Base-by-base conservation (phyloP, 768 basidiomycete genomes). In the Kwoniella shandongensis region DNA sequence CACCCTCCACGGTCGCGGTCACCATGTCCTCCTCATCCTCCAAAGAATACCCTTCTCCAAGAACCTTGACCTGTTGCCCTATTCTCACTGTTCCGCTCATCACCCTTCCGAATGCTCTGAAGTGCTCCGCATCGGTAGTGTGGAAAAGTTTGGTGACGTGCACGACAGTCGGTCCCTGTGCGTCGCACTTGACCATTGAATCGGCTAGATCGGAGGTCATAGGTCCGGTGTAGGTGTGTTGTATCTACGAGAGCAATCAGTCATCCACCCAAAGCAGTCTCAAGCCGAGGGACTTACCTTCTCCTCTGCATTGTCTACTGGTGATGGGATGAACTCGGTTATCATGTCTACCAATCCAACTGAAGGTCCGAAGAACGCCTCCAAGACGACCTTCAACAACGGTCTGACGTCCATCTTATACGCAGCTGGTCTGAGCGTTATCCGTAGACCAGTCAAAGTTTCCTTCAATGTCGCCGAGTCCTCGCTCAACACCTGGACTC, bases 21-120 rank as follows among this genome's bases (percentile, higher is more conserved):
- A 88, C 83, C 91, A 97, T 94, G 71, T 99, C 96, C 78, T 99
- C 96, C 79, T 98, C 94, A 64, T 99, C 96, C 69, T 97, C 94
- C n/a, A 90, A 89, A 13, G 92, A 94, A 76, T 93, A 99, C 0
- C 91, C 91, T 75, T 98, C 96, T 54, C 96, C 96, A 6, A 99
- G 81, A n/a, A 98, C 93, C 79, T 96, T 97, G 62, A 99, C 81
- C 30, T 85, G 81, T 81, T 84, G 82, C 12, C 91, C 91, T 66
- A 87, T 88, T 67, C 82, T 81, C 22, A 97, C 77, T 0, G 93
- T 96, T 18, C 96, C 96, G 65, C 90, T 91, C 76, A 97, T 81
- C 17, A 99, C 86, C 59, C 96, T 85, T 35, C 94, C 96, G 70
- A 93, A 97, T 6, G 96, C 91, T 51, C 96, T 82, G 83, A 99